Evolutionary conservation across 805 yeast genomes (phyloP).

Genomic region (Teunomyces cretensis): DNA sequence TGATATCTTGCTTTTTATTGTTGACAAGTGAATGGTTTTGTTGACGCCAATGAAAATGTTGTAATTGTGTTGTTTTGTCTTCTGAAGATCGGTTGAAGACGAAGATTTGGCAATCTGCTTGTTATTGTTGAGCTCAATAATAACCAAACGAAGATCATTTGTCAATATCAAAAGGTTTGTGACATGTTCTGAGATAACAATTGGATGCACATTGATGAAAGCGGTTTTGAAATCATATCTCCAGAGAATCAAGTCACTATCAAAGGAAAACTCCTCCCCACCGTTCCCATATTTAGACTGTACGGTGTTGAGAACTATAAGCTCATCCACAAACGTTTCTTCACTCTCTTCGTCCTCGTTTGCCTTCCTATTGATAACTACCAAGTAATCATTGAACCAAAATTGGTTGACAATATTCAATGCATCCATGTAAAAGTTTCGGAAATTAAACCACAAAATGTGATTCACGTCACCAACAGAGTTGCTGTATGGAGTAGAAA

Average conservation of each 20-base stretch:
- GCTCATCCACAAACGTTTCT: constrained; percentile 28
- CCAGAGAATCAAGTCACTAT: constrained; percentile 41
- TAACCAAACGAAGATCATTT: constrained; percentile 26
- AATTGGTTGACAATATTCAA: constrained; percentile 35
- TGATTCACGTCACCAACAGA: constrained; percentile 27
- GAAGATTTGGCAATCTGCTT: constrained; percentile 8
- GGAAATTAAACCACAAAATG: constrained; percentile 40
- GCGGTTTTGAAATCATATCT: constrained; percentile 30
- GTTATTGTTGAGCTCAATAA: constrained; percentile 21
- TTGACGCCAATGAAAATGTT: constrained; percentile 29
- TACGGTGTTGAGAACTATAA: constrained; percentile 33
- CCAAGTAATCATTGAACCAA: constrained; percentile 35
- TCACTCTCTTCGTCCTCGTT: constrained; percentile 14
- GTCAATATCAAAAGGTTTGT: constrained; percentile 27
- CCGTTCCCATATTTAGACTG: constrained; percentile 33
- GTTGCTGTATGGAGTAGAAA: constrained; percentile 29
- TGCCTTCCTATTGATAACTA: constrained; percentile 30
- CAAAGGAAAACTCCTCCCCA: constrained; percentile 29
- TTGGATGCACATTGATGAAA: constrained; percentile 20
- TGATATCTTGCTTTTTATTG: constrained; percentile 26
- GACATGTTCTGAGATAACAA: constrained; percentile 2
- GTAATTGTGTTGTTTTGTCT: constrained; percentile 13
- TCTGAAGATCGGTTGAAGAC: constrained; percentile 2
- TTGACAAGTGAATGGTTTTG: constrained; percentile 34
- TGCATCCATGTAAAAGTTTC: constrained; percentile 29